phyloP scores from a whole-genome alignment of 1,139 yeast species.

The Hanseniaspora uvarum region DNA sequence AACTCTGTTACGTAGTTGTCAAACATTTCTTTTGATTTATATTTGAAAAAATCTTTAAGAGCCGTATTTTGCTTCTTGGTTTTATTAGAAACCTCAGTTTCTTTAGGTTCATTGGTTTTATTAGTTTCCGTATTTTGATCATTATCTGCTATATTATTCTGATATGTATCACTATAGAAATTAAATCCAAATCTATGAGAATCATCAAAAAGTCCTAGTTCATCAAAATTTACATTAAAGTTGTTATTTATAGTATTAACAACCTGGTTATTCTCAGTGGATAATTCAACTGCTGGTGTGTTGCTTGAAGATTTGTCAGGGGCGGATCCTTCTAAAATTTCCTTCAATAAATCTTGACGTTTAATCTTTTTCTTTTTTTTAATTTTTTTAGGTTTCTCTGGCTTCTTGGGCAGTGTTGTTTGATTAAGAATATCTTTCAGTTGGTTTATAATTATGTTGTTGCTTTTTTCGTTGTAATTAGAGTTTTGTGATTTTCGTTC shows the following conservation, averaged over 20 bases:
- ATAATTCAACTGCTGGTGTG: neutral
- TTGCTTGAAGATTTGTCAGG: neutral
- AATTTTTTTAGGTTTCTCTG: neutral
- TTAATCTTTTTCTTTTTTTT: conserved; percentile 14
- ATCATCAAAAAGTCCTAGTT: conserved; percentile 3
- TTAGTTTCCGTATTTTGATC: neutral
- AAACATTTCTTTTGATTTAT: neutral
- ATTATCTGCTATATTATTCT: neutral
- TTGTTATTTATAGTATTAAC: neutral
- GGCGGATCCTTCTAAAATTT: conserved; percentile 12
- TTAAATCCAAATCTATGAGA: conserved; percentile 13
- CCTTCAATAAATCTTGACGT: conserved; percentile 12
- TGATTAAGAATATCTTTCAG: conserved; percentile 2
- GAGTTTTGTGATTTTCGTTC: neutral
- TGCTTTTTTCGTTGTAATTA: neutral
- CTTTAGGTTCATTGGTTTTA: neutral
- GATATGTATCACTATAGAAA: neutral
- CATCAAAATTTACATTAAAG: neutral
- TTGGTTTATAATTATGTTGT: conserved; percentile 6
- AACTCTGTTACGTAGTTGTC: neutral
- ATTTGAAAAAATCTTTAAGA: neutral
- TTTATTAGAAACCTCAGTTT: neutral
- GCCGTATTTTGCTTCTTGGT: too few relatives aligned
- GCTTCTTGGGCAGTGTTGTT: neutral
- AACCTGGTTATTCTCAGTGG: neutral